Conservation (phyloP, 352 stramenopile genomes). For the Phytophthora idaei region DNA sequence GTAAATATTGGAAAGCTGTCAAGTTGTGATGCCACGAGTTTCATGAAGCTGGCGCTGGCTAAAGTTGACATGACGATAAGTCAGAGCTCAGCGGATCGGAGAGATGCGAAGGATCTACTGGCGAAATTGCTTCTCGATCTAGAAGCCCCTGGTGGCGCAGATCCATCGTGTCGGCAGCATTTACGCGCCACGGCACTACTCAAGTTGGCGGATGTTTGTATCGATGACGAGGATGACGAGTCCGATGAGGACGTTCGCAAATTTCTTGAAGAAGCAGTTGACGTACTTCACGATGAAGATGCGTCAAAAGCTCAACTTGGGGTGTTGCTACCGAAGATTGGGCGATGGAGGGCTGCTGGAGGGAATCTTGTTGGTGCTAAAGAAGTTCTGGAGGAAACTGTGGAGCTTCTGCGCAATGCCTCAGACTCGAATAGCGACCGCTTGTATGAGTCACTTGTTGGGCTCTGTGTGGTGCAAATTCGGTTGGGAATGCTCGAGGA, state of each 20-base stretch:
- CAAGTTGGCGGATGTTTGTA: conserved; percentile 36
- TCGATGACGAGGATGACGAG: conserved; percentile 27
- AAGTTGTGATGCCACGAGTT: conserved; percentile 28
- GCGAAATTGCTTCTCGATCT: conserved; percentile 37
- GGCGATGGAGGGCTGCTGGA: conserved; percentile 31
- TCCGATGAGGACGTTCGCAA: conserved; percentile 34
- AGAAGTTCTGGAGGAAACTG: conserved; percentile 42
- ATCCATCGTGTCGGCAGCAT: conserved; percentile 30
- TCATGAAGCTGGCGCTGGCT: conserved; percentile 45
- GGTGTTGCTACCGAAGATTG: conserved; percentile 40
- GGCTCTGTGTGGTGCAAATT: conserved; percentile 64
- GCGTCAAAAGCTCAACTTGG: conserved; percentile 14
- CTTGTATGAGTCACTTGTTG: conserved; percentile 56
- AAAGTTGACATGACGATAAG: conserved; percentile 47
- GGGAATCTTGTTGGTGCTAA: conserved; percentile 37
- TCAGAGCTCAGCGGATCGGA: conserved; percentile 2
- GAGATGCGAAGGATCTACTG: conserved; percentile 35
- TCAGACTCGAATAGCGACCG: conserved; percentile 24
- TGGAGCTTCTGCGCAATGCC: conserved; percentile 23
- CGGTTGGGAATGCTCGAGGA: conserved; percentile 40
- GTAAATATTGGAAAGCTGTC: conserved; percentile 45
- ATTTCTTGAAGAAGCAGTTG: conserved; percentile 36
- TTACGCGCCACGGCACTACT: conserved; percentile 26
- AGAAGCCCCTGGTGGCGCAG: conserved; percentile 20
- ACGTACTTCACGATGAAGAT: conserved; percentile 27